Conservation (phyloP, 768 basidiomycete species). For the Rhizopogon vulgaris region DNA sequence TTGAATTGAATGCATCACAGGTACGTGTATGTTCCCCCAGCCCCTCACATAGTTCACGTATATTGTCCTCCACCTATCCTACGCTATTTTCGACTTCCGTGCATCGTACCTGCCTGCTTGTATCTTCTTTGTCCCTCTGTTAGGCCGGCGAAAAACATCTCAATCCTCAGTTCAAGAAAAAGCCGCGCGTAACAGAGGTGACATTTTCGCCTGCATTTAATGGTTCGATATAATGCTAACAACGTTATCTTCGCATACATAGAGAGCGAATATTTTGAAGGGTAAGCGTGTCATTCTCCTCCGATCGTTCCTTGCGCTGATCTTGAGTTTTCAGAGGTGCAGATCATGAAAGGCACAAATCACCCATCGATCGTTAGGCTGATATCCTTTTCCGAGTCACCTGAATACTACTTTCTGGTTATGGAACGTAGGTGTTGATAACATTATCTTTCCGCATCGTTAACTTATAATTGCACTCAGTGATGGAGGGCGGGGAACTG, state of each 20-base stretch:
- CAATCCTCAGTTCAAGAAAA: slow-evolving; percentile 92
- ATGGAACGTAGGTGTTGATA: slow-evolving; percentile 67
- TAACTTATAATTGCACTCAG: slow-evolving; percentile 32
- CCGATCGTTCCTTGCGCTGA: not conserved
- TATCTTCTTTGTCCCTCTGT: slow-evolving; percentile 24
- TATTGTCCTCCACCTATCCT: slow-evolving; percentile 14
- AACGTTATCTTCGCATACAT: slow-evolving; percentile 14
- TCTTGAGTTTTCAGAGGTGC: slow-evolving; percentile 65
- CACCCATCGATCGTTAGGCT: slow-evolving; percentile 94
- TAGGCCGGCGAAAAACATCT: slow-evolving; percentile 92
- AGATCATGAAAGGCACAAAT: slow-evolving; percentile 94
- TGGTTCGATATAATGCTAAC: slow-evolving; percentile 12
- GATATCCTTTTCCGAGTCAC: slow-evolving; percentile 84
- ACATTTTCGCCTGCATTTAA: slow-evolving; percentile 18
- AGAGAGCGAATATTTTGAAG: slow-evolving; percentile 98
- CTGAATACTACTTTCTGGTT: slow-evolving; percentile 90
- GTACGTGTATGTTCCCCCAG: slow-evolving; percentile 43
- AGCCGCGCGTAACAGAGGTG: slow-evolving; percentile 98
- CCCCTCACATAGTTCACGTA: slow-evolving; percentile 22
- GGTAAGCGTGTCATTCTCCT: slow-evolving; percentile 34
- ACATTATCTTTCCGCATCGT: not conserved
- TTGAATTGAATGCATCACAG: slow-evolving; percentile 85
- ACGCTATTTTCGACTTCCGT: slow-evolving; percentile 17
- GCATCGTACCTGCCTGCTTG: slow-evolving; percentile 5
- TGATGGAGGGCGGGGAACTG: slow-evolving; percentile 96